Percentiles rank a stretch among this genome's conserved stretches.
These are phyloP conservation scores for Verticillium isaacii DNA, from an alignment of 2,329 filamentous ascomycete species.

Conservation along the genomic window DNA sequence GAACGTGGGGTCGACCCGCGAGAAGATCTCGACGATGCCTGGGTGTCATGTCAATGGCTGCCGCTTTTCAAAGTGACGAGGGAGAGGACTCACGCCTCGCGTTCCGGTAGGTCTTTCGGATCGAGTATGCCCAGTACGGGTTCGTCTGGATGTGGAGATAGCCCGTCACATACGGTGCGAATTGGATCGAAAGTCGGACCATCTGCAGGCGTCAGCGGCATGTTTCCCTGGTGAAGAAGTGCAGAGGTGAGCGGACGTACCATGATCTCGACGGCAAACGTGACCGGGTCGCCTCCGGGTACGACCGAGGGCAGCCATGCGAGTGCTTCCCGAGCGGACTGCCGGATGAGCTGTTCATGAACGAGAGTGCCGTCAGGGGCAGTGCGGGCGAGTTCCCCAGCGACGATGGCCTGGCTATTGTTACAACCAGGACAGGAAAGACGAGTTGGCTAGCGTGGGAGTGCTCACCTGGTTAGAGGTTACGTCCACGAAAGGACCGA, in stretches of 20 bases:
- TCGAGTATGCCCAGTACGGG: constrained; percentile 48
- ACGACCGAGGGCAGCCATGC: constrained; percentile 13
- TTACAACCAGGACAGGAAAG: background rate
- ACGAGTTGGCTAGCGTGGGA: background rate
- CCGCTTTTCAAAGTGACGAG: background rate
- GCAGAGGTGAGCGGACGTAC: constrained; percentile 21
- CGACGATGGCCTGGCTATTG: constrained; percentile 25
- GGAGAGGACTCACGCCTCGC: constrained; percentile 19
- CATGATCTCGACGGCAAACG: constrained; percentile 52
- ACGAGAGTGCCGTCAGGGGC: constrained; percentile 15
- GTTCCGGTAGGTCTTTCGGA: constrained; percentile 42
- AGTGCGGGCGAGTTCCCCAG: constrained; percentile 22
- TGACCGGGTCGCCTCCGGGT: constrained; percentile 23
- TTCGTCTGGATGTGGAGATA: constrained; percentile 57
- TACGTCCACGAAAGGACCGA: constrained; percentile 29
- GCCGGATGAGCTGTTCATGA: constrained; percentile 22
- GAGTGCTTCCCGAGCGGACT: constrained; percentile 19
- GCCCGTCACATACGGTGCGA: constrained; percentile 43
- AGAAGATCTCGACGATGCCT: constrained; percentile 48
- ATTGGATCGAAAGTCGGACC: constrained; percentile 48
- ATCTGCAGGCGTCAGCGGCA: constrained; percentile 32
- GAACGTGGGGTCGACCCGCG: constrained; percentile 35
- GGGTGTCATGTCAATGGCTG: background rate
- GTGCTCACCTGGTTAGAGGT: constrained; percentile 26
- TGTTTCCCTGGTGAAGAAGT: background rate